Evolutionary conservation across 768 basidiomycete genomes (phyloP), one percentile per base, ranked within the genome.

Genomic region (Suillus sp.): DNA sequence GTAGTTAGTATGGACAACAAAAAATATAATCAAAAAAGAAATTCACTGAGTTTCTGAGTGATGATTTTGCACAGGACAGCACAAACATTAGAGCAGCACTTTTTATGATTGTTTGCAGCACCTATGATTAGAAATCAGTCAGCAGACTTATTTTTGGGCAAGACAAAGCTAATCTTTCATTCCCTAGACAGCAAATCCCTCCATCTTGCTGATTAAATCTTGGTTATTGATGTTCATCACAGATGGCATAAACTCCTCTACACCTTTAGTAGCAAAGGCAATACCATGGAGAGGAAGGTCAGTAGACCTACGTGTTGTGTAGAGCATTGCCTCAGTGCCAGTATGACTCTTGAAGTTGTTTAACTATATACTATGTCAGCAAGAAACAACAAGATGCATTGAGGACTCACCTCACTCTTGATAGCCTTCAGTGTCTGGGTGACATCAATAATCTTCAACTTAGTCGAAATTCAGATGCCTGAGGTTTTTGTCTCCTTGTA

Each of bases 191-290:
- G 65, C 48, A 34, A 61, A 66, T 27, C 60, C 64, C 20, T 65
- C 64, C 62, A 65, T 65, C 50, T 59, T 65, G 22, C 64, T 62
- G 6, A 62, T 32, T 6, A 66, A 37, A 25, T 66, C 63, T 18
- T 64, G 50, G 4, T 59, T 56, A 55, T 64, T 25, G 13, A 66
- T 45, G 14, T 37, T 32, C 63, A 64, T 66, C 1, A 51, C 32
- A 3, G 60, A 61, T 2, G 10, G 0, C 43, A 45, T 45, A 45
- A 45, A 45, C 4, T 45, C n/a, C 3, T 45, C 43, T 4, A 45
- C 43, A 45, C 43, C n/a, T n/a, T 45, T 10, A 2, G 42, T 45
- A 45, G 43, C 2, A 4, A 45, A 45, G 10, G 20, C 9, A 4
- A 43, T 9, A 43, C 43, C 43, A 43, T 3, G 10, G 3, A 43